Evolutionary conservation across 495 filamentous ascomycete genomes (phyloP).

Genomic region (Venustampulla echinocandica): DNA sequence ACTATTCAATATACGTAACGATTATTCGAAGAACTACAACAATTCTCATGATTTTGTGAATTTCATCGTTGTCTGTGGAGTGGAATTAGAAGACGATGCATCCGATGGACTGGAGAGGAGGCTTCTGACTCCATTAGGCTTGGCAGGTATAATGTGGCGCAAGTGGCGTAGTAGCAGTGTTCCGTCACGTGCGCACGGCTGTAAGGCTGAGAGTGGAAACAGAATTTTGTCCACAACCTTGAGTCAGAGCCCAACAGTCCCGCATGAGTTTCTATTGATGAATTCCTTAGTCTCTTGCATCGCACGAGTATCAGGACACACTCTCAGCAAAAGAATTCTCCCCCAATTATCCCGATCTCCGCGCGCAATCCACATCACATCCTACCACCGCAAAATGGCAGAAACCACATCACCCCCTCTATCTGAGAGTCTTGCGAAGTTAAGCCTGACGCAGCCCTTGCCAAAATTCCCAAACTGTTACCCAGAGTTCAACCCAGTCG

Average conservation of each 20-base stretch:
- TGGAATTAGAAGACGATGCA: background rate
- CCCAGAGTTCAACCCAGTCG: conserved; percentile 72
- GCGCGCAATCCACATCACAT: conserved; percentile 5
- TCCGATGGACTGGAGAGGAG: background rate
- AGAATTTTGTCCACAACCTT: background rate
- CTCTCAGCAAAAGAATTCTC: background rate
- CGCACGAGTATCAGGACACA: conserved; percentile 9
- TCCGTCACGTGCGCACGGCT: background rate
- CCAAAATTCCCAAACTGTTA: conserved; percentile 42
- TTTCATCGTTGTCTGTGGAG: background rate
- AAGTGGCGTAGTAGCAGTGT: too few relatives aligned
- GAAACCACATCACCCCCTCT: conserved; percentile 10
- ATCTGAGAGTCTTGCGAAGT: conserved; percentile 22
- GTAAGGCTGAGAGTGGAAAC: background rate
- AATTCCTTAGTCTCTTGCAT: conserved; percentile 11
- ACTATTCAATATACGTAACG: background rate
- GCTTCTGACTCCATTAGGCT: too few relatives aligned
- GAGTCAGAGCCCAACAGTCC: background rate
- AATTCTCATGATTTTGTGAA: too few relatives aligned
- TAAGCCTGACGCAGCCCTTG: conserved; percentile 27
- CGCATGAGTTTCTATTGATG: conserved; percentile 12
- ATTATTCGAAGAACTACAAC: background rate
- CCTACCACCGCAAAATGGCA: conserved; percentile 8
- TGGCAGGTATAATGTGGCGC: too few relatives aligned
- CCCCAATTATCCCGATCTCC: background rate